A percentile compares a stretch with the other conserved stretches of the same genome.
Evolutionary conservation across 306 rosid genomes (phyloP).

Genomic region (Sophora flavescens): DNA sequence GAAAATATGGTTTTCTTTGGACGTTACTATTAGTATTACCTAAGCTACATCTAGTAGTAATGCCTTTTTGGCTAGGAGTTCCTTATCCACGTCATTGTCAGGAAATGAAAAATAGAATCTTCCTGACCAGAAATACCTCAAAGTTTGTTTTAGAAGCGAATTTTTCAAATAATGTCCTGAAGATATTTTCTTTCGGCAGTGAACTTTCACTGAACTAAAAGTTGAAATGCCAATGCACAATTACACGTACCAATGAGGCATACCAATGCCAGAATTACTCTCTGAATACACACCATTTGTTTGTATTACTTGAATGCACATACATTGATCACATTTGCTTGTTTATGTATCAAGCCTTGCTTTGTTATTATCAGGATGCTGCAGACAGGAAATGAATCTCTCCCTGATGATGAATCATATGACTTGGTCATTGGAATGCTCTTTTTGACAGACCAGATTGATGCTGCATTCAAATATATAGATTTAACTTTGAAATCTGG

Average conservation of each 20-base stretch:
- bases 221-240: constrained; percentile 18
- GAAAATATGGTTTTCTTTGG: constrained; percentile 14
- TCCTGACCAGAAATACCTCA: background rate
- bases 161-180: background rate
- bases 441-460: constrained; percentile 58
- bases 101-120: background rate
- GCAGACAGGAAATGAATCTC: constrained; percentile 71
- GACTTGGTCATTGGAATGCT: constrained; percentile 80
- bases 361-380: constrained; percentile 79
- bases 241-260: background rate
- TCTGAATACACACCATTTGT: background rate
- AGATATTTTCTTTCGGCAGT: background rate
- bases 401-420: constrained; percentile 88
- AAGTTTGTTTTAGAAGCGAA: background rate
- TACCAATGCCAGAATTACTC: background rate
- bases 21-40: no score
- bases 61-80: constrained; percentile 7
- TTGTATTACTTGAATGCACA: background rate
- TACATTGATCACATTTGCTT: constrained; percentile 16
- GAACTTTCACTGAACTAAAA: constrained; percentile 9
- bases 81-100: background rate
- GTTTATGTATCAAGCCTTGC: constrained; percentile 33
- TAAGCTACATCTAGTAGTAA: background rate
- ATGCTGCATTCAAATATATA: constrained; percentile 74
- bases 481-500: constrained; percentile 82